Percentiles rank a stretch among this genome's conserved stretches.
Evolutionary conservation across 2,329 filamentous ascomycete genomes (phyloP).

Genomic region (Xylariomycetidae sp.): DNA sequence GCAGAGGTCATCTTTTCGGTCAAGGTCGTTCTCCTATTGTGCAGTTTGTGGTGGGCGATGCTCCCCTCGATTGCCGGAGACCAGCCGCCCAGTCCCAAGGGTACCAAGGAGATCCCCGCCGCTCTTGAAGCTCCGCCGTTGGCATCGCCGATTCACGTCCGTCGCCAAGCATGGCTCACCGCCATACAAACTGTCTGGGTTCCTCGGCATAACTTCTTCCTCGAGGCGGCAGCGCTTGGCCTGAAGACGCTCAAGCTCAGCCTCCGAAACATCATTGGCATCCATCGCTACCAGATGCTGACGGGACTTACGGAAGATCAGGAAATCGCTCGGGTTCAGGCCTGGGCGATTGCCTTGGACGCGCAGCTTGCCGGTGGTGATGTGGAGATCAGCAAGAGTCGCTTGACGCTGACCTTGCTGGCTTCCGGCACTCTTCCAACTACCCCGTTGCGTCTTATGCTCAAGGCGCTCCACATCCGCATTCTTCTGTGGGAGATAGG

Average conservation of each 20-base stretch:
- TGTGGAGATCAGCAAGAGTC: conserved; percentile 79
- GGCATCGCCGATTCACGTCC: conserved; percentile 76
- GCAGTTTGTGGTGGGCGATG: conserved; percentile 49
- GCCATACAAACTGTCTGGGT: conserved; percentile 91
- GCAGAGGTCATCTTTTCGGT: conserved; percentile 43
- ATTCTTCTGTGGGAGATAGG: conserved; percentile 77
- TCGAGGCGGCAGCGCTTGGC: conserved; percentile 75
- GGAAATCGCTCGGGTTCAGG: conserved; percentile 79
- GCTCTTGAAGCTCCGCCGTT: conserved; percentile 56
- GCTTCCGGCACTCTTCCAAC: conserved; percentile 82
- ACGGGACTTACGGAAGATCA: conserved; percentile 79
- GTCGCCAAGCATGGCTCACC: conserved; percentile 86
- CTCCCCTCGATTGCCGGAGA: conserved; percentile 49
- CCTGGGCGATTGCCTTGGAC: conserved; percentile 89
- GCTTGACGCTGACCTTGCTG: conserved; percentile 77
- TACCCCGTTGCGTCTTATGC: conserved; percentile 77
- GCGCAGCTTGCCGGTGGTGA: conserved; percentile 89
- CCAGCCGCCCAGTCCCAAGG: conserved; percentile 47
- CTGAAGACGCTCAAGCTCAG: conserved; percentile 80
- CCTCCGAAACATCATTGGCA: conserved; percentile 69
- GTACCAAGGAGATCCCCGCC: conserved; percentile 29
- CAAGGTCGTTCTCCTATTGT: conserved; percentile 46
- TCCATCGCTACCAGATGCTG: conserved; percentile 68
- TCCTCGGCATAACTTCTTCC: conserved; percentile 76
- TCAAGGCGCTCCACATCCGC: conserved; percentile 88